Evolutionary conservation across 345 rosid genomes (phyloP).

Genomic region (Hibiscus syriacus): DNA sequence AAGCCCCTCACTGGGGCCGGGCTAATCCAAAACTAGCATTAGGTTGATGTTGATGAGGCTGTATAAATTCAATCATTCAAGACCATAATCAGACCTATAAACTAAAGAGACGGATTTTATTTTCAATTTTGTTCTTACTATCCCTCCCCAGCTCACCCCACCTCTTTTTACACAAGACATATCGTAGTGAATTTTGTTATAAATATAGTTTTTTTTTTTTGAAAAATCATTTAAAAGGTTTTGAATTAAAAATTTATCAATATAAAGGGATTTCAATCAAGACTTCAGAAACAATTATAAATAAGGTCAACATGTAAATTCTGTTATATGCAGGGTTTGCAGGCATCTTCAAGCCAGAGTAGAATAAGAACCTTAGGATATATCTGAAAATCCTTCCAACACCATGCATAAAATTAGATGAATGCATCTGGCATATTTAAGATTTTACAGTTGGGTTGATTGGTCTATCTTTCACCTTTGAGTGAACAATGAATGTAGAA

Average conservation of each 20-base stretch:
- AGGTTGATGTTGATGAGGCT: slow-evolving; percentile 61
- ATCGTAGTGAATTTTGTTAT: too few relatives aligned
- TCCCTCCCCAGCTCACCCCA: too few relatives aligned
- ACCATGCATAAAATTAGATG: background rate
- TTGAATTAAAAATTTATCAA: too few relatives aligned
- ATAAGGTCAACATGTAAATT: background rate
- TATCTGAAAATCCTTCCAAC: background rate
- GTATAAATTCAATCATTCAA: slow-evolving; percentile 15
- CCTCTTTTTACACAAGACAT: too few relatives aligned
- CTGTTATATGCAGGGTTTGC: background rate
- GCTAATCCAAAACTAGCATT: slow-evolving; percentile 73
- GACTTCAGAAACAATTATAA: background rate
- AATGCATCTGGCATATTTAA: background rate
- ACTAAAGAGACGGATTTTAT: background rate
- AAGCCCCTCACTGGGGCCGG: slow-evolving; percentile 88
- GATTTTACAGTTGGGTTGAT: background rate
- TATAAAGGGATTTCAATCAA: background rate
- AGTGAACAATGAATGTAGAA: background rate
- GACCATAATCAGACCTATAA: background rate
- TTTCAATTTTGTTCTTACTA: background rate
- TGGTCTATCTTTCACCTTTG: background rate
- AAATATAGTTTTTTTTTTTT: too few relatives aligned
- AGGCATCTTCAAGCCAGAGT: background rate
- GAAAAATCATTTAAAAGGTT: too few relatives aligned
- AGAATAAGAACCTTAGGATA: background rate